Percentiles rank a stretch among this genome's conserved stretches.
phyloP scores from a whole-genome alignment of 164 flowering plant genomes.

The Brasenia schreberi region DNA sequence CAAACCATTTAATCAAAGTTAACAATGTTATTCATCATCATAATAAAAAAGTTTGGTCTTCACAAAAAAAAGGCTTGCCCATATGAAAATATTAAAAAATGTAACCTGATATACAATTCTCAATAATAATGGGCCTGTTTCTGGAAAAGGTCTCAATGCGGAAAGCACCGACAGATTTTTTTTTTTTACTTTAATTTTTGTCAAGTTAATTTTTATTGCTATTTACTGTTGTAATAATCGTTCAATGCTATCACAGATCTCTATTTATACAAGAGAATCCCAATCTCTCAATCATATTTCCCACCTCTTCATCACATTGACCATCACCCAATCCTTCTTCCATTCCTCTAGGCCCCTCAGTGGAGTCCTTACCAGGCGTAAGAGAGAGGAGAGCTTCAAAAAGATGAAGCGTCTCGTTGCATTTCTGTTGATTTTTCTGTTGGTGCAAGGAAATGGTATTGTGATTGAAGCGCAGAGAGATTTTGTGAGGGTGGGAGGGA shows the following conservation, averaged over 20 bases:
- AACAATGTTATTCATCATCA: too few relatives aligned
- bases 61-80: too few relatives aligned
- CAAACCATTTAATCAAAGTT: too few relatives aligned
- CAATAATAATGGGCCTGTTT: too few relatives aligned
- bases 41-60: too few relatives aligned
- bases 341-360: neutral
- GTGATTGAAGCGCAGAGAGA: conserved; percentile 31
- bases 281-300: neutral
- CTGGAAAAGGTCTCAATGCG: too few relatives aligned
- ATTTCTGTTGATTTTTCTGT: conserved; percentile 10
- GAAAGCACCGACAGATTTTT: too few relatives aligned
- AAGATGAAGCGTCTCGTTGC: neutral
- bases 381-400: neutral
- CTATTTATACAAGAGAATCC: neutral
- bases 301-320: neutral
- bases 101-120: too few relatives aligned
- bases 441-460: conserved; percentile 6
- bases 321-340: neutral
- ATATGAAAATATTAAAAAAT: too few relatives aligned
- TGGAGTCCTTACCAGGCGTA: neutral
- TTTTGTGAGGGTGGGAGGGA: conserved; percentile 36
- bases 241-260: neutral
- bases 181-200: too few relatives aligned
- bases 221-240: too few relatives aligned
- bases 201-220: too few relatives aligned